A percentile compares a stretch with the other conserved stretches of the same genome.
Conservation (phyloP, 352 stramenopile species). For the Blastocystis sp. region DNA sequence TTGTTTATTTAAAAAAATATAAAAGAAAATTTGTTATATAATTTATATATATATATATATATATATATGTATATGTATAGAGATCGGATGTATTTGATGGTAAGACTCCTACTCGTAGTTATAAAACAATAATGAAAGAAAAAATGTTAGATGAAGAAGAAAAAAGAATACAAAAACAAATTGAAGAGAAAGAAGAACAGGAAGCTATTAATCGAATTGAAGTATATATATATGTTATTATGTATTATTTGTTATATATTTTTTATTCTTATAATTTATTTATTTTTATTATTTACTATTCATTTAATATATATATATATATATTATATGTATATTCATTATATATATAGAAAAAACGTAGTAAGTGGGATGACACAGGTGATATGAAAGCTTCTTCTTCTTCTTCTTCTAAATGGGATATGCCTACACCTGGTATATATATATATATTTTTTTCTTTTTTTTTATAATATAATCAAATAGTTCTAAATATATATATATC, state of each 20-base stretch:
- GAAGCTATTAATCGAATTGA: background rate
- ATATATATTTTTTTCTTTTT: slow-evolving; percentile 40
- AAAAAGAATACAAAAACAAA: slow-evolving; percentile 60
- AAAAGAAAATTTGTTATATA: slow-evolving; percentile 47
- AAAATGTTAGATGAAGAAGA: slow-evolving; percentile 63
- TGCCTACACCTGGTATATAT: slow-evolving; percentile 35
- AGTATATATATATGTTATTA: too few species aligned
- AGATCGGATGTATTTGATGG: slow-evolving; percentile 65
- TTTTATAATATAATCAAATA: too few species aligned
- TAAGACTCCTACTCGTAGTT: slow-evolving; percentile 59
- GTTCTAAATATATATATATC: too few species aligned
- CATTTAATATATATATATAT: slow-evolving; percentile 1
- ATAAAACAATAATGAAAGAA: slow-evolving; percentile 63
- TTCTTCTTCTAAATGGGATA: slow-evolving; percentile 34
- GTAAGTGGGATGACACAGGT: slow-evolving; percentile 56
- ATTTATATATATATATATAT: slow-evolving; percentile 52
- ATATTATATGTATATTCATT: background rate
- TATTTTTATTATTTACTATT: too few species aligned
- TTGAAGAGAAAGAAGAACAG: slow-evolving; percentile 58
- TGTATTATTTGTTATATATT: too few species aligned
- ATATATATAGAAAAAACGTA: slow-evolving; percentile 34
- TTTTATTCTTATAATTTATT: too few species aligned
- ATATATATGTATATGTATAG: slow-evolving; percentile 59
- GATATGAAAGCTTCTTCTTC: slow-evolving; percentile 55
- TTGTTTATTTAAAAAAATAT: slow-evolving; percentile 44